Conservation (phyloP, 164 flowering plant species). For the Euptelea pleiosperma region DNA sequence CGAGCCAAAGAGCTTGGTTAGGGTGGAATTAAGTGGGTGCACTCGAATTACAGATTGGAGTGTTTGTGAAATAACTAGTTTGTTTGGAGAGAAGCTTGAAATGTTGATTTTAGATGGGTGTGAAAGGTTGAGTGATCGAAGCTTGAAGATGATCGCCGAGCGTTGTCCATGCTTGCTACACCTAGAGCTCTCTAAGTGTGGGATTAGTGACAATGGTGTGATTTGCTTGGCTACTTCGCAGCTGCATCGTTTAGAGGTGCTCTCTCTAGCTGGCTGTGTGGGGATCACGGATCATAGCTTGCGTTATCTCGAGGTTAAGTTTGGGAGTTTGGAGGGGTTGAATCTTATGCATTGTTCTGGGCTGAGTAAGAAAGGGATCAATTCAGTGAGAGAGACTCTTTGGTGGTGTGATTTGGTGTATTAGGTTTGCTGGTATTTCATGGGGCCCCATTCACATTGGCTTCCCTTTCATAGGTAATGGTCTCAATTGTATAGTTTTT, state of each 20-base stretch:
- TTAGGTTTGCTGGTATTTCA: too few species aligned
- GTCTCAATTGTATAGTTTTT: too few species aligned
- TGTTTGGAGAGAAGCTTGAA: slow-evolving; percentile 30
- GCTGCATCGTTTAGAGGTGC: slow-evolving; percentile 32
- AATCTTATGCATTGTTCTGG: slow-evolving; percentile 35
- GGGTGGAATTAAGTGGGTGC: slow-evolving; percentile 38
- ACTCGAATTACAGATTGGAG: slow-evolving; percentile 28
- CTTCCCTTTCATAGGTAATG: too few species aligned
- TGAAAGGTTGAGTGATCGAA: slow-evolving; percentile 20
- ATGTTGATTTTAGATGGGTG: slow-evolving; percentile 31
- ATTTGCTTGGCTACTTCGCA: slow-evolving; percentile 22
- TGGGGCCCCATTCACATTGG: too few species aligned
- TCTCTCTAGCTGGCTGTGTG: slow-evolving; percentile 35
- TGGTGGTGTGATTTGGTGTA: slow-evolving; percentile 36
- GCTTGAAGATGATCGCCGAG: slow-evolving; percentile 33
- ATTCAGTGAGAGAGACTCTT: slow-evolving; percentile 26
- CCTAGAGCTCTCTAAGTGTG: slow-evolving; percentile 35
- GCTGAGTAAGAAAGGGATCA: slow-evolving; percentile 25
- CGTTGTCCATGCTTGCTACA: slow-evolving; percentile 32
- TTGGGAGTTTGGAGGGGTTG: slow-evolving; percentile 34
- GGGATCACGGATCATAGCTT: slow-evolving; percentile 32
- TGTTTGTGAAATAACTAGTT: slow-evolving; percentile 20
- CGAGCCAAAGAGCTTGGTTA: slow-evolving; percentile 13
- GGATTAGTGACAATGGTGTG: slow-evolving; percentile 38
- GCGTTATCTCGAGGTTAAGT: slow-evolving; percentile 27